These are phyloP conservation scores for Nigrospora sphaerica DNA, from an alignment of 2,329 filamentous ascomycete genomes.

Conservation along the genomic window DNA sequence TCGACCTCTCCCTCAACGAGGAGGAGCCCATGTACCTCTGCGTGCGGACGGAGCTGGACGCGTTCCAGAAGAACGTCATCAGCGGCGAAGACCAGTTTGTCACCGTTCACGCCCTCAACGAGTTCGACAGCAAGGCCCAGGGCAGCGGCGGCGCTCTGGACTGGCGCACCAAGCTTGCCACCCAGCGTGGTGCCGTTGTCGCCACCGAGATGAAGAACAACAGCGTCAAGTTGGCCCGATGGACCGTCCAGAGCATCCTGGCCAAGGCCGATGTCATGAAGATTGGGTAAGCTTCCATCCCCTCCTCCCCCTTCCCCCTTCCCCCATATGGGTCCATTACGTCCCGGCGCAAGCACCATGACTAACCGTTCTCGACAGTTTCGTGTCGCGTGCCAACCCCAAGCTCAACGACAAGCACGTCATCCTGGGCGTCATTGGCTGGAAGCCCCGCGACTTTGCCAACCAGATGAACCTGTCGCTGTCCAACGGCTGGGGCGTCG, in stretches of 20 bases:
- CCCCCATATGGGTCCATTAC: not conserved
- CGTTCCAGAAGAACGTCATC: conserved; percentile 90
- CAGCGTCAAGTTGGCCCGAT: conserved; percentile 94
- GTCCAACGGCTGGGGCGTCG: conserved; percentile 97
- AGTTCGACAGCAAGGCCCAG: conserved; percentile 97
- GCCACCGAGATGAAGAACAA: conserved; percentile 99
- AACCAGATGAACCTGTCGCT: conserved; percentile 96
- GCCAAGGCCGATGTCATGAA: conserved; percentile 99
- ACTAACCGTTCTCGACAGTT: conserved; percentile 42
- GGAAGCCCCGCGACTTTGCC: conserved; percentile 97
- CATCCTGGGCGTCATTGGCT: conserved; percentile 89
- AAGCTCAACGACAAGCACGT: conserved; percentile 91
- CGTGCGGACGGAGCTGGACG: conserved; percentile 92
- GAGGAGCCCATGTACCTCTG: conserved; percentile 90
- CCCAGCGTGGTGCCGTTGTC: conserved; percentile 91
- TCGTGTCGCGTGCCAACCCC: conserved; percentile 90
- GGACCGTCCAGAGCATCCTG: conserved; percentile 95
- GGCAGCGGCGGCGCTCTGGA: conserved; percentile 91
- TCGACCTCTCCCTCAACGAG: conserved; percentile 90
- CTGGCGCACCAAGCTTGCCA: conserved; percentile 92
- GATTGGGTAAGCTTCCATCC: conserved; percentile 62
- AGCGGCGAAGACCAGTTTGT: conserved; percentile 87
- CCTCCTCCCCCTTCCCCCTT: not conserved
- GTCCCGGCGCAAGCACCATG: not conserved
- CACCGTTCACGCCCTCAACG: conserved; percentile 93